Conservation (phyloP, 2,329 filamentous ascomycete species). For the Pseudogymnoascus verrucosus region DNA sequence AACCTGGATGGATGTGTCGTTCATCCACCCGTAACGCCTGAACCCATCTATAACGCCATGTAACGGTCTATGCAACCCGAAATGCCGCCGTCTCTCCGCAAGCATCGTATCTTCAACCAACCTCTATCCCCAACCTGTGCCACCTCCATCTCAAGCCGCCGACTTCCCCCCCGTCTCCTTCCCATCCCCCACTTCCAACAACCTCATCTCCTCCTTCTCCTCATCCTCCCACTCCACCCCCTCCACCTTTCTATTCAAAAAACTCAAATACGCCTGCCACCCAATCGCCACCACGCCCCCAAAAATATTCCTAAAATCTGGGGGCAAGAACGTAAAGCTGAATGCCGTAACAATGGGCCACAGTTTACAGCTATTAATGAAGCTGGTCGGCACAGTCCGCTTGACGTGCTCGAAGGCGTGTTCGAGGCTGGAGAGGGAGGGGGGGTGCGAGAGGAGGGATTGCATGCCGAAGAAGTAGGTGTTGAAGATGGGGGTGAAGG, state of each 20-base stretch:
- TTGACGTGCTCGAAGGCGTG: slow-evolving; percentile 50
- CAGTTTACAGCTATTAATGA: slow-evolving; percentile 73
- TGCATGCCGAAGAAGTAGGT: slow-evolving; percentile 77
- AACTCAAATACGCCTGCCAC: slow-evolving; percentile 88
- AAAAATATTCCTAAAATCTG: slow-evolving; percentile 75
- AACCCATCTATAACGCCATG: neutral
- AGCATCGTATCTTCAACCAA: neutral
- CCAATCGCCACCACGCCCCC: slow-evolving; percentile 72
- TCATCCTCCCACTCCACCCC: slow-evolving; percentile 32
- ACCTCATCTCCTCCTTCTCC: neutral
- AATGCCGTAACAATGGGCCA: slow-evolving; percentile 86
- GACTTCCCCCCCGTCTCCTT: neutral
- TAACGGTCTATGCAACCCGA: neutral
- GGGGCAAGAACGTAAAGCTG: slow-evolving; percentile 73
- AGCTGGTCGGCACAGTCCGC: slow-evolving; percentile 67
- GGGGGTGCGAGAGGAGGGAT: slow-evolving; percentile 49
- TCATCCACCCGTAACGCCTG: neutral
- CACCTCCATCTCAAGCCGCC: neutral
- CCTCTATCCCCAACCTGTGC: neutral
- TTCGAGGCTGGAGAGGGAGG: slow-evolving; percentile 11
- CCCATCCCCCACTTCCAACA: slow-evolving; percentile 9
- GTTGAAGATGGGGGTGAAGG: slow-evolving; percentile 79
- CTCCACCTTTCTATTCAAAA: slow-evolving; percentile 68
- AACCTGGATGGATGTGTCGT: neutral
- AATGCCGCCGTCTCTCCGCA: neutral